A percentile compares a stretch with the other conserved stretches of the same genome.
phyloP scores from a whole-genome alignment of 1,284 basidiomycete genomes.

The Apiotrichum domesticum region DNA sequence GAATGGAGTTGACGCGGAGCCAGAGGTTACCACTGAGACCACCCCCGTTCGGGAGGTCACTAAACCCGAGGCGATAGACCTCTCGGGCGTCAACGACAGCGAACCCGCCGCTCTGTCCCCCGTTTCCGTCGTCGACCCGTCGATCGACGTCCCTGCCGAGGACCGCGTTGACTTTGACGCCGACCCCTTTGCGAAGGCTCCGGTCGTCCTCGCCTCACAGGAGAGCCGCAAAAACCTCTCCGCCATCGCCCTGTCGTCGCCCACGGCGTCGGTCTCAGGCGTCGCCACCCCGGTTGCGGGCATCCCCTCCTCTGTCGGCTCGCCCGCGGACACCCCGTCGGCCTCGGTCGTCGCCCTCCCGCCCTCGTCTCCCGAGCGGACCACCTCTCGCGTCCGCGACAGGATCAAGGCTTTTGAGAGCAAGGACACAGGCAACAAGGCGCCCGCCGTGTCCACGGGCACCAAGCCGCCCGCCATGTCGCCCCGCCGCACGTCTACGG shows the following conservation, averaged over 20 bases:
- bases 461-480: not conserved
- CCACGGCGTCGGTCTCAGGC: not conserved
- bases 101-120: not conserved
- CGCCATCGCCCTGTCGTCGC: no score
- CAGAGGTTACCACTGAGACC: no score
- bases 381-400: not conserved
- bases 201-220: not conserved
- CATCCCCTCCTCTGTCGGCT: not conserved
- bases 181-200: constrained; percentile 1
- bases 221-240: not conserved
- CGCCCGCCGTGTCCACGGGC: not conserved
- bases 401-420: constrained; percentile 1
- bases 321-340: not conserved
- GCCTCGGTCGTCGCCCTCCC: not conserved
- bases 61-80: no score
- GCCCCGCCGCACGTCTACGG: not conserved
- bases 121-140: not conserved
- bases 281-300: not conserved
- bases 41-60: no score
- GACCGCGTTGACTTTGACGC: not conserved
- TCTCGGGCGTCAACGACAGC: no score
- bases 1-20: no score
- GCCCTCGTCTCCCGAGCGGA: not conserved
- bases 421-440: not conserved
- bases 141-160: not conserved